Base-by-base conservation (phyloP, 2,329 filamentous ascomycete species). In the Sphaerulina vaccinii region DNA sequence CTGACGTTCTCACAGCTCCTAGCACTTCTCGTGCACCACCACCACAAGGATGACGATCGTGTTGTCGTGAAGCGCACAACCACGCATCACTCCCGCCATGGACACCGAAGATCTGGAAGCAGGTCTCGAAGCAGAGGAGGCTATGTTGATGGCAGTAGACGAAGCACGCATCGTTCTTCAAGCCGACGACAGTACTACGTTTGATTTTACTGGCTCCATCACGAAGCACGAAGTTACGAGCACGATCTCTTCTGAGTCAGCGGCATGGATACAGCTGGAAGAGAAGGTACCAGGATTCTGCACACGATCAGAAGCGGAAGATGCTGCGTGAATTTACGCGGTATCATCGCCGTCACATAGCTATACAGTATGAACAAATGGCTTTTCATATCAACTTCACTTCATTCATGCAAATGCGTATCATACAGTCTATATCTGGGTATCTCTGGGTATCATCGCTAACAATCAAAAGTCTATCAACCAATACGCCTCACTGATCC, bases 1-100 rank as follows among this genome's bases (percentile, higher is more conserved):
- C 54, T 58, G 35, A 59, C 43, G 4, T 32, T 10, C 19, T 21
- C 22, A 21, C 66, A 71, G 73, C 51, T 78, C 22, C 75, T 93
- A 37, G 89, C 90, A 75, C 70, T 85, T 73, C 67, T 77, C n/a
- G 73, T 78, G 46, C 69, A 73, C 61, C 73, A 68, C 49, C 67
- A 76, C 55, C 67, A 76, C 69, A 67, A 66, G 43, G 62, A 71
- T 55, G 70, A 74, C 60, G 75, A 79, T 60, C 70, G 72, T 49
- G 78, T 81, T 61, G 75, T 75, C 59, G 71, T 77, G 59, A 78
- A 79, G 63, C 76, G 77, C 59, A 78, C 79, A 60, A 75, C 75
- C 62, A 75, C 79, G 60, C 75, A 72, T 53, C 74, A 76, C 61
- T 68, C 65, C 53, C 71, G 74, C 27, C 73, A 74, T 60, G 67